These are phyloP conservation scores for Nissolia schottii DNA, from an alignment of 306 rosid species.

Conservation along the genomic window DNA sequence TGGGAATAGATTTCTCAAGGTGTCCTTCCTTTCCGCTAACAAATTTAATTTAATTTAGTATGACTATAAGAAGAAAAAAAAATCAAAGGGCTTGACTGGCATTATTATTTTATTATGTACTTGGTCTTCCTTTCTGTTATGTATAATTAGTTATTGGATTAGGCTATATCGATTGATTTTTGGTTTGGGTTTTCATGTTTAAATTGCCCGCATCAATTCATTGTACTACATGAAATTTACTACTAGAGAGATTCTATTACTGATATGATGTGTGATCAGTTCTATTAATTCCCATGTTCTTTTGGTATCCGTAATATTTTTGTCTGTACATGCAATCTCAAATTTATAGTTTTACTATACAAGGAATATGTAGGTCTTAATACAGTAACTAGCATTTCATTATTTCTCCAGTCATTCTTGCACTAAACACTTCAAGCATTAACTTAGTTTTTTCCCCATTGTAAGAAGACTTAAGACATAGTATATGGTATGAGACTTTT, in stretches of 20 bases:
- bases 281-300: background rate
- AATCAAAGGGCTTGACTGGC: background rate
- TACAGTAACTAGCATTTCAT: background rate
- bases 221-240: background rate
- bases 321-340: background rate
- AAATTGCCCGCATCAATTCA: background rate
- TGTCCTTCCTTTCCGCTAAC: background rate
- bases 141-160: background rate
- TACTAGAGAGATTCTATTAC: background rate
- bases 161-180: background rate
- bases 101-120: background rate
- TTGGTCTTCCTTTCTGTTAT: background rate
- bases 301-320: background rate
- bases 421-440: background rate
- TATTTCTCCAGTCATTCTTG: background rate
- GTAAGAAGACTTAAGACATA: background rate
- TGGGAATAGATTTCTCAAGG: constrained; percentile 12
- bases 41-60: background rate
- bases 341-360: no score
- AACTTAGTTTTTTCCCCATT: background rate
- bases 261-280: background rate
- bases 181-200: background rate
- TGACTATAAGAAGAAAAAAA: background rate
- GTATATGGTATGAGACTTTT: background rate
- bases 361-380: background rate